Evolutionary conservation across 2,329 filamentous ascomycete species (phyloP), one percentile per base, ranked within the genome.

Genomic region (Diplodia mutila): DNA sequence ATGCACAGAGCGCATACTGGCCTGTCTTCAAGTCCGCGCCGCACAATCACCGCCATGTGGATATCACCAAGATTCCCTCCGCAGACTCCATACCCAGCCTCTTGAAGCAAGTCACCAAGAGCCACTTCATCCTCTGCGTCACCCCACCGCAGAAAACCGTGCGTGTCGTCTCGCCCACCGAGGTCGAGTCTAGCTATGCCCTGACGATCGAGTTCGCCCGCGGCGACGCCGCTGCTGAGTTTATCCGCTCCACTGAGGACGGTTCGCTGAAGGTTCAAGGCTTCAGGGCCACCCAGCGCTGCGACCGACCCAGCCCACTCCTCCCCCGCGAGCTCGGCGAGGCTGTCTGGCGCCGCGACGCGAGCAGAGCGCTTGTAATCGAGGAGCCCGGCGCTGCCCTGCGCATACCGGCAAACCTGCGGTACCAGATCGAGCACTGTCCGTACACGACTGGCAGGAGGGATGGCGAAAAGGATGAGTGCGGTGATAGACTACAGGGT

Each of bases 221-320:
- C 29, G 59, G 59, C 46, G 59, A 51, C 29, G 21, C 29, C 11
- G 59, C 59, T 21, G 42, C 59, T 7, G 59, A 46, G 7, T 52
- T 49, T 64, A 27, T 59, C 61, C 48, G 53, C 29, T 16, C n/a
- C 5, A 11, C 59, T 16, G 18, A 18, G n/a, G 6, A 14, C n/a
- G 8, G n/a, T 18, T 14, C n/a, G 29, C 42, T 27, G 16, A 39
- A 11, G 8, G 39, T 42, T 11, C 18, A 37, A 29, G 12, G 14
- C 18, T 39, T 52, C 34, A 68, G 68, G 4, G 65, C 59, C 23
- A 34, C 65, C 54, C 59, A 63, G 12, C 29, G 46, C 59, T 12
- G 8, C 9, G 46, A 51, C n/a, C 37, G 16, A 3, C 18, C 27
- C n/a, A 63, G 42, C 42, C 16, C 42, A 6, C 59, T 42, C 6